Evolutionary conservation across 306 rosid species (phyloP), one percentile per base, ranked within the genome.

Genomic region (Cicer chorassanicum): DNA sequence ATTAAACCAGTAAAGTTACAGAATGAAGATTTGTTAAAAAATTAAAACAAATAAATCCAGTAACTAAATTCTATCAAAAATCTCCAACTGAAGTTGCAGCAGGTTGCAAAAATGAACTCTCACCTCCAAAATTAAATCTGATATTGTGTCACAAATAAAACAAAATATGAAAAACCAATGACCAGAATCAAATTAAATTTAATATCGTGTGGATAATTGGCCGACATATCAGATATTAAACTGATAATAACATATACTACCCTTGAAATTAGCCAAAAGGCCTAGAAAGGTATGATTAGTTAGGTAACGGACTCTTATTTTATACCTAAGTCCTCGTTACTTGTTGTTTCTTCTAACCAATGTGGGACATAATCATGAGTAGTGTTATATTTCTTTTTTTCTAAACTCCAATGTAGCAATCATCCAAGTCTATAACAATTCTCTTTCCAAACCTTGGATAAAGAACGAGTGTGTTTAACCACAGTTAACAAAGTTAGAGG

Each of bases 251-350:
- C 66, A 60, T 11, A 60, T 60, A 60, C 66, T 60, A 60, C 66
- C 36, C 66, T 60, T 60, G 65, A 60, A 34, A 43, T 60, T 60
- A 60, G 65, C 65, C 65, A 60, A 60, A 60, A 60, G 65, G 43
- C 65, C 65, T 19, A 60, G 65, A 60, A 60, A 60, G 65, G 43
- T 60, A 60, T 60, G 43, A 12, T 0, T 60, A 34, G 10, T 60
- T 0, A 0, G 10, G 0, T 2, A 60, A 2, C 6, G 11, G 6
- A 60, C 65, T 29, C 43, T 60, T 12, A 0, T 13, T 34, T 60
- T 60, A 60, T 34, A 34, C 0, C 18, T 3, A 60, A 21, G 3
- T 6, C 16, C 5, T 60, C 9, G 10, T 0, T 6, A 13, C 18
- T 29, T 34, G 11, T 6, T 5, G 2, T 59, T 1, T 13, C 1